Base-by-base conservation (phyloP, 2,329 filamentous ascomycete genomes). In the Phyllosticta citribraziliensis region DNA sequence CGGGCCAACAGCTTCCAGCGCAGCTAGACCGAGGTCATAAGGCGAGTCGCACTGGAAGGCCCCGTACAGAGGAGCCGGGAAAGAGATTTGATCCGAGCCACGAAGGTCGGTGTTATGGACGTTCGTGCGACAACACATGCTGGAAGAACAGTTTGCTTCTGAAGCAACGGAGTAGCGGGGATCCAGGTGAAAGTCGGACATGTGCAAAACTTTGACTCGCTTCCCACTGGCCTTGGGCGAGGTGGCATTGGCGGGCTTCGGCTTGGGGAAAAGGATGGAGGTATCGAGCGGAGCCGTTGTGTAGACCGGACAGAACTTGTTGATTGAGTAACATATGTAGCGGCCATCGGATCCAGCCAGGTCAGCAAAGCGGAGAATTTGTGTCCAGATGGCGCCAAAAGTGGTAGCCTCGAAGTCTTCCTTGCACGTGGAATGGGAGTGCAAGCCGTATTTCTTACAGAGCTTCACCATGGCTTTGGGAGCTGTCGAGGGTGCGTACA, bases 21-120 rank as follows among this genome's bases (percentile, higher is more conserved):
- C 82, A 9, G 82, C 80, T 5, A 83, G 72, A 11, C 77, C 80
- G 6, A 85, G 74, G 58, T 81, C 82, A 64, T 83, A 84, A 1
- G 82, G 82, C 8, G 81, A 81, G 66, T 85, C 83, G 65, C 83
- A 85, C 19, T 74, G 73, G 69, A 78, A 84, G 22, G 78, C 75
- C 2, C 82, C 83, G 66, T 81, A 84, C 0, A 80, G 69, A 2
- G 81, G 77, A 9, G 83, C 81, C 3, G 81, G 75, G 53, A 80
- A 68, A 11, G 73, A 64, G 52, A 78, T 66, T 58, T 75, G 63
- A 27, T 71, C 67, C 51, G 19, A 66, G 56, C 8, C 72, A 68
- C 27, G 27, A 1, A 74, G 69, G 5, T 68, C 66, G 4, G 71
- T 63, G 24, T 80, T 75, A 20, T 70, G 69, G 52, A 69, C 70